A percentile compares a stretch with the other conserved stretches of the same genome.
These are phyloP conservation scores for Alloascoidea hylecoeti DNA, from an alignment of 805 yeast species.

Conservation along the genomic window DNA sequence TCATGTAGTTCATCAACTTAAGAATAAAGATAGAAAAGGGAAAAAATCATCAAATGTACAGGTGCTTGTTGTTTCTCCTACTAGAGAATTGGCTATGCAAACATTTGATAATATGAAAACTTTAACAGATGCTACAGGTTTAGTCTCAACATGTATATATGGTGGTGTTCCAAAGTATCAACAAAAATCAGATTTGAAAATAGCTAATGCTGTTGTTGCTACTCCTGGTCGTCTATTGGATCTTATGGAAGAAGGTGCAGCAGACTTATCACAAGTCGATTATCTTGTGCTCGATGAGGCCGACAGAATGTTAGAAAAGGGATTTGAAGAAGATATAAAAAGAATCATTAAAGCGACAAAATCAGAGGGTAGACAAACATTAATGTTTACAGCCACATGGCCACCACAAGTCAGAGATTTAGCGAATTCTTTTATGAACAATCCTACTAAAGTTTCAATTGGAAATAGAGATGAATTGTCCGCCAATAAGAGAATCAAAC, in stretches of 20 bases:
- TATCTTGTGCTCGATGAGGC: conserved; percentile 94
- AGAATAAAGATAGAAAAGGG: conserved; percentile 11
- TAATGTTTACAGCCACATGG: conserved; percentile 99
- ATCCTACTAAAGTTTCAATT: conserved; percentile 81
- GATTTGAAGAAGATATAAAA: conserved; percentile 94
- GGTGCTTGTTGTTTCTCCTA: conserved; percentile 85
- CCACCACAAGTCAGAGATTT: conserved; percentile 96
- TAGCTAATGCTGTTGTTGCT: conserved; percentile 76
- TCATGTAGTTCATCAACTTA: conserved; percentile 31
- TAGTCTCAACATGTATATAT: conserved; percentile 74
- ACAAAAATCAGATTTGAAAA: conserved; percentile 58
- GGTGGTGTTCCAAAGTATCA: conserved; percentile 97
- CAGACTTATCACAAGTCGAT: conserved; percentile 49
- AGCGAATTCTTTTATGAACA: conserved; percentile 67
- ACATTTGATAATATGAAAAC: conserved; percentile 69
- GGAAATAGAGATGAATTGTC: conserved; percentile 83
- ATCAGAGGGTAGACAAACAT: conserved; percentile 58
- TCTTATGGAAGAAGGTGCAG: conserved; percentile 76
- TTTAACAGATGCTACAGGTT: conserved; percentile 37
- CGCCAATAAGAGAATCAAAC: conserved; percentile 90
- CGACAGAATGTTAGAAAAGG: conserved; percentile 96
- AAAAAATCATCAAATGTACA: conserved; percentile 34
- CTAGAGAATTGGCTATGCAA: conserved; percentile 95
- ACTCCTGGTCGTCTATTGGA: conserved; percentile 97
- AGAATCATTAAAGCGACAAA: conserved; percentile 55